These are phyloP conservation scores for Kazachstania sp. DNA, from an alignment of 1,139 yeast genomes.

Conservation along the genomic window DNA sequence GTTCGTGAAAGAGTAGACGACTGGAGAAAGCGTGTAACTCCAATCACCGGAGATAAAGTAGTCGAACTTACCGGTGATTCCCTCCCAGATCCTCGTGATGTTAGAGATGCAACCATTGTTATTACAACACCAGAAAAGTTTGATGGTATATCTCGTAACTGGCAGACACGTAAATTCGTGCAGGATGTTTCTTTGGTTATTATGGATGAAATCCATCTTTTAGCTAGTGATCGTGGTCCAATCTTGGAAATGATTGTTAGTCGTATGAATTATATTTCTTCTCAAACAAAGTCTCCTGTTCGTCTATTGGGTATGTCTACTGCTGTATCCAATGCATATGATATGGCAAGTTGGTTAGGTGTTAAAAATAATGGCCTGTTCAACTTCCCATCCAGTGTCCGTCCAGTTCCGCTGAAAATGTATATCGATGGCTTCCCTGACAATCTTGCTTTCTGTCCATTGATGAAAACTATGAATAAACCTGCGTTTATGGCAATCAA, in stretches of 20 bases:
- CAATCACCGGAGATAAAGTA: constrained; percentile 53
- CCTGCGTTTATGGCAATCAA: constrained; percentile 96
- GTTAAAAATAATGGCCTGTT: constrained; percentile 73
- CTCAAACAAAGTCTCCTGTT: constrained; percentile 66
- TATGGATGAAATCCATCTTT: constrained; percentile 95
- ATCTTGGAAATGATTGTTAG: constrained; percentile 97
- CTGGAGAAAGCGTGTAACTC: constrained; percentile 70
- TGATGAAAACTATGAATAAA: constrained; percentile 97
- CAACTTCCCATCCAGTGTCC: constrained; percentile 89
- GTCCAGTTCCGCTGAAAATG: constrained; percentile 97
- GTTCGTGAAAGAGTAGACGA: constrained; percentile 95
- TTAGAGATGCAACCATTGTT: constrained; percentile 83
- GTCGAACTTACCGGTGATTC: constrained; percentile 97
- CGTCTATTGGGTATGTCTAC: constrained; percentile 91
- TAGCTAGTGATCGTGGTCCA: constrained; percentile 98
- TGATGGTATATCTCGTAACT: constrained; percentile 96
- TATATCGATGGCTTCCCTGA: constrained; percentile 97
- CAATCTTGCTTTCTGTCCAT: constrained; percentile 84
- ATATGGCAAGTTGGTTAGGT: constrained; percentile 97
- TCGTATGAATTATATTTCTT: constrained; percentile 87
- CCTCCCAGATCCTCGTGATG: constrained; percentile 77
- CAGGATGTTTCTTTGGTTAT: constrained; percentile 85
- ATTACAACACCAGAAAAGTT: constrained; percentile 97
- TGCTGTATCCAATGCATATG: constrained; percentile 95
- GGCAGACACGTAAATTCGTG: constrained; percentile 93